Conservation (phyloP, 2,329 filamentous ascomycete genomes). For the Herpomyces periplanetae region DNA sequence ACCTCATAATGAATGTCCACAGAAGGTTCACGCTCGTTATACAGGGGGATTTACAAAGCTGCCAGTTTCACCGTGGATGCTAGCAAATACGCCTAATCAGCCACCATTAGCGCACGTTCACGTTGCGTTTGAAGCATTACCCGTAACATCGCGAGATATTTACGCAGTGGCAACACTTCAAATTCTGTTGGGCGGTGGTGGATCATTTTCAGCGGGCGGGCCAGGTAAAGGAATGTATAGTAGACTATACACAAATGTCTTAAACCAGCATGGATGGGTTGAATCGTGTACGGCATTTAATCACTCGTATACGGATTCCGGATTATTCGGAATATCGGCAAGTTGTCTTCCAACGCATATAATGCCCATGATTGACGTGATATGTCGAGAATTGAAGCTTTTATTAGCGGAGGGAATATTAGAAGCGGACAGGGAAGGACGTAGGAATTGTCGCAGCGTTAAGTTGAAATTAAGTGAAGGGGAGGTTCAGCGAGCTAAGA, state of each 20-base stretch:
- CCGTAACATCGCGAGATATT: conserved; percentile 62
- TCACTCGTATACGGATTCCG: conserved; percentile 80
- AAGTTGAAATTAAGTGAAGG: conserved; percentile 25
- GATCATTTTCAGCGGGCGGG: conserved; percentile 79
- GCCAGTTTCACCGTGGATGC: too few relatives aligned
- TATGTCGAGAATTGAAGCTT: conserved; percentile 53
- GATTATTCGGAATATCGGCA: conserved; percentile 69
- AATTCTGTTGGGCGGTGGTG: conserved; percentile 72
- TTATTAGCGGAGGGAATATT: conserved; percentile 38
- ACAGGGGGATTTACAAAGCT: conserved; percentile 73
- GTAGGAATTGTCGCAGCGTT: too few relatives aligned
- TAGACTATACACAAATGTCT: conserved; percentile 75
- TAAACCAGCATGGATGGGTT: conserved; percentile 92
- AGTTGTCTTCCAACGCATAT: conserved; percentile 44
- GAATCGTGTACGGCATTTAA: conserved; percentile 88
- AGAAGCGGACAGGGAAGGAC: too few relatives aligned
- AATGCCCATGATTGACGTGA: conserved; percentile 56
- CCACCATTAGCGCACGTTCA: conserved; percentile 69
- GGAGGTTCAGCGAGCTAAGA: conserved; percentile 78
- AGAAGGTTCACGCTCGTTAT: too few relatives aligned
- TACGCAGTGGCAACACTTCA: conserved; percentile 84
- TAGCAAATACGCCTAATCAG: conserved; percentile 32
- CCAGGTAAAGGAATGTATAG: conserved; percentile 98
- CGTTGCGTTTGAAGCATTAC: conserved; percentile 71
- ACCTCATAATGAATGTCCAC: too few relatives aligned